Percentiles rank a stretch among this genome's conserved stretches.
phyloP scores from a whole-genome alignment of 768 basidiomycete species.

The Tephrocybe sp. region DNA sequence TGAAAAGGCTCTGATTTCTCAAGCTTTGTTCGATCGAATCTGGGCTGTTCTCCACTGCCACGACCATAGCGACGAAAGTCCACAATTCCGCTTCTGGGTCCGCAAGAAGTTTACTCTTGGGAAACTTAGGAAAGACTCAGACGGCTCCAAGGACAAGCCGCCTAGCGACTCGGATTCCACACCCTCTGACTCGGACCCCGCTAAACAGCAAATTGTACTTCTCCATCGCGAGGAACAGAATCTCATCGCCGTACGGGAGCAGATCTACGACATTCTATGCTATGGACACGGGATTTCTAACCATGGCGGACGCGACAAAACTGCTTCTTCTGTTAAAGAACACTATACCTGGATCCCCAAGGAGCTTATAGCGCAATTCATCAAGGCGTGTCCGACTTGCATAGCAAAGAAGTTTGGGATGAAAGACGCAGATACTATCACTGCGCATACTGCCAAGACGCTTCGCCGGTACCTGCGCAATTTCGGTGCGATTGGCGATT shows the following conservation, averaged over 20 bases:
- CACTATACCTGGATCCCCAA: slow-evolving; percentile 86
- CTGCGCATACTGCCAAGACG: neutral
- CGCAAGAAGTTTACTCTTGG: slow-evolving; percentile 73
- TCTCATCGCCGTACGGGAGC: slow-evolving; percentile 74
- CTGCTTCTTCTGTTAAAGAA: slow-evolving; percentile 58
- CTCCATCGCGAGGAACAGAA: slow-evolving; percentile 56
- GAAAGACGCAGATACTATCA: slow-evolving; percentile 14
- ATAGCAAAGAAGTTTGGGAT: slow-evolving; percentile 40
- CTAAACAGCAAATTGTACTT: slow-evolving; percentile 38
- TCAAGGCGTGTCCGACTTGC: slow-evolving; percentile 79
- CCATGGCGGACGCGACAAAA: slow-evolving; percentile 82
- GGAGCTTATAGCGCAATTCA: slow-evolving; percentile 75
- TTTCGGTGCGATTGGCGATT: neutral
- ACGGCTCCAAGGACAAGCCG: slow-evolving; percentile 8
- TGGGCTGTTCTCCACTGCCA: slow-evolving; percentile 64
- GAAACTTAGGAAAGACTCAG: slow-evolving; percentile 23
- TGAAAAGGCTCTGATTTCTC: slow-evolving; percentile 73
- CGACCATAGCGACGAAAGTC: slow-evolving; percentile 41
- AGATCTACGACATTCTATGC: slow-evolving; percentile 75
- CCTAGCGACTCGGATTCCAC: neutral
- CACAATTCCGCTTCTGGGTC: slow-evolving; percentile 82
- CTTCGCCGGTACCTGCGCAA: slow-evolving; percentile 16
- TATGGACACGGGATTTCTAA: slow-evolving; percentile 63
- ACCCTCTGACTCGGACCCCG: neutral
- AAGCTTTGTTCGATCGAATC: slow-evolving; percentile 67